Conservation (phyloP, 2,329 filamentous ascomycete genomes). For the Trichoderma oligosporum region DNA sequence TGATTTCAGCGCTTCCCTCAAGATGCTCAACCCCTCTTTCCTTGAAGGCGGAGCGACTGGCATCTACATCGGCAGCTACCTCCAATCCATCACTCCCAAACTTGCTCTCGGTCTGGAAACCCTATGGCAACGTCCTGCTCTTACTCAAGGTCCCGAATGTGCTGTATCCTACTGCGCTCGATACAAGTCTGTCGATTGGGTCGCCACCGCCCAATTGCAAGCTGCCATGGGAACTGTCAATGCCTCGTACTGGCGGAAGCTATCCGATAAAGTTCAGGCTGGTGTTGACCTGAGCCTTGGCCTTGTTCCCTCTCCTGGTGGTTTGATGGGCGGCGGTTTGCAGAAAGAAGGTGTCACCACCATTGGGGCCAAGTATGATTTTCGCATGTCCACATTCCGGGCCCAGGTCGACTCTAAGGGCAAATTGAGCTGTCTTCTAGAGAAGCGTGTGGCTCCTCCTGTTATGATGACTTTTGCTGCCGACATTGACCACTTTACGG, state of each 20-base stretch:
- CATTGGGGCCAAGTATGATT: slow-evolving; percentile 96
- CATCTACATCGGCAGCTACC: slow-evolving; percentile 92
- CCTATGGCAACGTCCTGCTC: slow-evolving; percentile 84
- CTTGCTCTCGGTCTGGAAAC: slow-evolving; percentile 86
- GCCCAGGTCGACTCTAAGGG: slow-evolving; percentile 94
- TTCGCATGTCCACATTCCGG: slow-evolving; percentile 90
- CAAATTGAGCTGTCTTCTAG: slow-evolving; percentile 85
- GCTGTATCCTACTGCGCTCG: slow-evolving; percentile 84
- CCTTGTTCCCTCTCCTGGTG: slow-evolving; percentile 62
- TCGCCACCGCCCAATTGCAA: slow-evolving; percentile 84
- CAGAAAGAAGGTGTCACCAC: slow-evolving; percentile 87
- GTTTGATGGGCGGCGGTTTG: slow-evolving; percentile 70
- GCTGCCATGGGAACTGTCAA: slow-evolving; percentile 78
- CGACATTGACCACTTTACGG: slow-evolving; percentile 93
- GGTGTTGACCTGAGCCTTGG: slow-evolving; percentile 92
- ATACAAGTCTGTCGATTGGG: slow-evolving; percentile 91
- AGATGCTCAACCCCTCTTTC: slow-evolving; percentile 91
- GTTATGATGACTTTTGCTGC: slow-evolving; percentile 93
- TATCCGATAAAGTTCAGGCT: slow-evolving; percentile 94
- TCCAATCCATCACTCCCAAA: slow-evolving; percentile 85
- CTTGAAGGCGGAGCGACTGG: slow-evolving; percentile 91
- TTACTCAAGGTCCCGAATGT: slow-evolving; percentile 85
- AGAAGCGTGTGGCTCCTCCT: slow-evolving; percentile 92
- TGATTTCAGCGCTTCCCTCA: slow-evolving; percentile 90
- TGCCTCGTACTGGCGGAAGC: slow-evolving; percentile 86